Conservation (phyloP, 371 early-diverging fungal genomes). For the Capniomyces stellatus region DNA sequence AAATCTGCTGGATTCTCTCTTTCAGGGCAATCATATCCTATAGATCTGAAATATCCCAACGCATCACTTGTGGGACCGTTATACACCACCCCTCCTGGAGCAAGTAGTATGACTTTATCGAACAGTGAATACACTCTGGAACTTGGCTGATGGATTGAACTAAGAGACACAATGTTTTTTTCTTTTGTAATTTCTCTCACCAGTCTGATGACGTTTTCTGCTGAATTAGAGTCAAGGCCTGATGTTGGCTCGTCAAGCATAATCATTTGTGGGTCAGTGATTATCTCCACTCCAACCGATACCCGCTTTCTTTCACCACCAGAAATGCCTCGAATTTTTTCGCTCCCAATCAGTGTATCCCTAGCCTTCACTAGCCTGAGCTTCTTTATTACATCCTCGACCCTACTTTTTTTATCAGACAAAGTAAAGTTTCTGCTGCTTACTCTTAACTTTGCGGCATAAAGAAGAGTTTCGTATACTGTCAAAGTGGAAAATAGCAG, state of each 20-base stretch:
- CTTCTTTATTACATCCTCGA: constrained; percentile 30
- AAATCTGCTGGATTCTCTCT: constrained; percentile 40
- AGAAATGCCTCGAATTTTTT: constrained; percentile 43
- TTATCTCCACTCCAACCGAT: constrained; percentile 66
- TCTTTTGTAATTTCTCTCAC: constrained; percentile 33
- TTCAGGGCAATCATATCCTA: constrained; percentile 33
- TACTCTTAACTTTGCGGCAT: constrained; percentile 50
- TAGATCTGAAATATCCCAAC: constrained; percentile 27
- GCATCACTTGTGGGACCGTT: constrained; percentile 32
- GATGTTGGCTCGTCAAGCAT: constrained; percentile 55
- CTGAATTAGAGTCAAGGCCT: constrained; percentile 58
- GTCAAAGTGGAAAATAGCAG: constrained; percentile 25
- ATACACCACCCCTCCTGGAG: constrained; percentile 46
- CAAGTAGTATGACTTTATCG: constrained; percentile 46
- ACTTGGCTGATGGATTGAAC: constrained; percentile 59
- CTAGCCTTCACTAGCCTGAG: constrained; percentile 41
- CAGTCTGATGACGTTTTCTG: constrained; percentile 41
- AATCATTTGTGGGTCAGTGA: constrained; percentile 35
- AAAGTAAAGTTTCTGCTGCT: constrained; percentile 28
- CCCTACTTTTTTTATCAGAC: constrained; percentile 34
- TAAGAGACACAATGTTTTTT: constrained; percentile 41
- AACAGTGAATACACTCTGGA: constrained; percentile 39
- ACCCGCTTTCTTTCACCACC: constrained; percentile 84
- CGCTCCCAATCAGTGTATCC: constrained; percentile 45
- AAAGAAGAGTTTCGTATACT: constrained; percentile 31